Base-by-base conservation (phyloP, 345 rosid species). In the Trapa incisa region DNA sequence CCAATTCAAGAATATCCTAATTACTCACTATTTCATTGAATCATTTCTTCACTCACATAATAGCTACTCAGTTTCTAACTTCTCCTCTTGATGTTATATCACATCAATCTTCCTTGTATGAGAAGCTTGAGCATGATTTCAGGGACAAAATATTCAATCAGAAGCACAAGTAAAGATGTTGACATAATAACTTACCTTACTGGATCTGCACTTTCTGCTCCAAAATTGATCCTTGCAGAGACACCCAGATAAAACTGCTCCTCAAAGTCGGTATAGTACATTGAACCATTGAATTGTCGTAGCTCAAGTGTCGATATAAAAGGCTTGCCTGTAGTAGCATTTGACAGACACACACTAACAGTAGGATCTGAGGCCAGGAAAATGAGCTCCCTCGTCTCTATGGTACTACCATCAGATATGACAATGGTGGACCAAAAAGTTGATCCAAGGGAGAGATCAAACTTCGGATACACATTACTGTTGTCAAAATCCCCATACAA, bases 261-360 rank as follows among this genome's bases (percentile, higher is more conserved):
- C 77, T 95, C 99, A 64, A 0, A 82, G 17, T 39, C 70, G 2
- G 96, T 91, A n/a, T 22, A 62, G 74, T 95, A 95, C 76, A 86
- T 76, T 3, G 96, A 91, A 70, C 97, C 99, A 65, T 88, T 89
- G 83, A 95, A 80, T 71, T 88, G 96, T 35, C 99, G 91, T 48
- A 95, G 92, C 89, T 95, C 99, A 69, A 95, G 93, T 37, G 98
- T 91, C 37, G 99, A 95, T 74, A 95, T 87, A 84, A 95, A 95
- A 41, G 98, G 99, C 80, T 84, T 87, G 13, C 99, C 96, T 1
- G 98, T 91, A 13, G 98, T 95, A 52, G 99, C 99, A 74, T 91
- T 91, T 3, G 99, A 95, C 73, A 95, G 78, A 75, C 99, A 95
- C 69, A 95, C 88, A 35, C 91, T 85, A 48, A 91, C 67, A 13